phyloP scores from a whole-genome alignment of 139 green algal species.

The Eudorina sp. region DNA sequence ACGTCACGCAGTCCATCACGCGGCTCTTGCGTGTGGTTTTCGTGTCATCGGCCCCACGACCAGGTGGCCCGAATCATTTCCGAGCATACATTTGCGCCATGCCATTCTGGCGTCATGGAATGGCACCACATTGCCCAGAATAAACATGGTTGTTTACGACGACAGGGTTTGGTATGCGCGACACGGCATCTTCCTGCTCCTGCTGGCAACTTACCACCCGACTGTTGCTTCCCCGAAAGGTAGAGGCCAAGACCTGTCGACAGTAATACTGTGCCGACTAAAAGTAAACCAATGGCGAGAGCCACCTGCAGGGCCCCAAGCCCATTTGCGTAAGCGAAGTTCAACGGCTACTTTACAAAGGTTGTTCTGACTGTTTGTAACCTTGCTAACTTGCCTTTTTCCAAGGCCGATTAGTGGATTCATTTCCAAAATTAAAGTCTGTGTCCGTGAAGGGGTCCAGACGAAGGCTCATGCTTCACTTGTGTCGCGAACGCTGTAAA shows the following conservation, averaged over 20 bases:
- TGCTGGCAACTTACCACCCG: conserved; percentile 9
- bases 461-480: conserved; percentile 32
- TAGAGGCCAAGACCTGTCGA: conserved; percentile 26
- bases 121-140: no score
- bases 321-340: background rate
- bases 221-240: background rate
- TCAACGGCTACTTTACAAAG: background rate
- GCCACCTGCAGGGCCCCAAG: background rate
- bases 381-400: conserved; percentile 42
- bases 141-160: no score
- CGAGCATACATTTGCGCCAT: no score
- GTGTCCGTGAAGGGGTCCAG: conserved; percentile 28
- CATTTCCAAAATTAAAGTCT: conserved; percentile 11
- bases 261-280: conserved; percentile 19
- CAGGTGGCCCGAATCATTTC: no score
- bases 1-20: no score
- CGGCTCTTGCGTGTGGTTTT: no score
- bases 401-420: background rate
- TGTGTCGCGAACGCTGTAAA: no score
- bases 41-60: no score
- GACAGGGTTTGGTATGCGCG: no score
- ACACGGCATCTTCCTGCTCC: no score
- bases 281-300: conserved; percentile 7
- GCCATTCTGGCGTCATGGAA: no score
- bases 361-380: no score